Base-by-base conservation (phyloP, 2,329 filamentous ascomycete genomes). In the Stagonosporopsis tanaceti region DNA sequence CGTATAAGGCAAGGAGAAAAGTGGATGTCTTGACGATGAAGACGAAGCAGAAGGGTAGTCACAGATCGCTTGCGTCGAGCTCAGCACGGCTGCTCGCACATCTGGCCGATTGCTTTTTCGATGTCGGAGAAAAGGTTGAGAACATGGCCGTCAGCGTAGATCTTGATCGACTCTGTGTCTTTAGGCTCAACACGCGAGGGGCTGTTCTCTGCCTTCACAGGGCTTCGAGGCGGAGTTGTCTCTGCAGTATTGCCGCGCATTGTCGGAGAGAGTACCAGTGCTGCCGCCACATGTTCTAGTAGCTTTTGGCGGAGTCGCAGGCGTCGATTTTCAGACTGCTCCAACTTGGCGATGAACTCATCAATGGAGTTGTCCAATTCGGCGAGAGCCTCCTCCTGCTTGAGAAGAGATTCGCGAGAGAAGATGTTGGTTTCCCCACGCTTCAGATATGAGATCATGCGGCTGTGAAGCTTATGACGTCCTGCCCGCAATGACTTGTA, bases 321-420 rank as follows among this genome's bases (percentile, higher is more conserved):
- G 38, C 90, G 87, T 68, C 91, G 83, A 71, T 93, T 92, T 75
- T 94, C 91, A 9, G 90, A 89, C 61, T 89, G 85, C 70, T 93
- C 91, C n/a, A 93, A 84, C 78, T 93, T 93, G 65, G 79, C 82
- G 46, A 91, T 87, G 88, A 91, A 93, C 71, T 92, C 89, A 67
- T 93, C 91, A 61, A 94, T 93, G 2, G 88, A 90, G 15, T 83
- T 79, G 70, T 94, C 90, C 6, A 94, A 84, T 73, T 93, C 90
- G 1, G 87, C 86, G 11, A 94, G 81, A 1, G 89, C 89, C 75
- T 93, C 90, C 74, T 93, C 90, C 72, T 93, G 90, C 78, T 89
- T 91, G 39, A 93, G 81, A 73, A 94, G 86, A 20, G 87, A 87
- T 60, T 93, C 89, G 61, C 88, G 84, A 63, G 87, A 91, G 73